These are phyloP conservation scores for Aurifilum marmelostoma DNA, from an alignment of 2,329 filamentous ascomycete genomes.

Conservation along the genomic window DNA sequence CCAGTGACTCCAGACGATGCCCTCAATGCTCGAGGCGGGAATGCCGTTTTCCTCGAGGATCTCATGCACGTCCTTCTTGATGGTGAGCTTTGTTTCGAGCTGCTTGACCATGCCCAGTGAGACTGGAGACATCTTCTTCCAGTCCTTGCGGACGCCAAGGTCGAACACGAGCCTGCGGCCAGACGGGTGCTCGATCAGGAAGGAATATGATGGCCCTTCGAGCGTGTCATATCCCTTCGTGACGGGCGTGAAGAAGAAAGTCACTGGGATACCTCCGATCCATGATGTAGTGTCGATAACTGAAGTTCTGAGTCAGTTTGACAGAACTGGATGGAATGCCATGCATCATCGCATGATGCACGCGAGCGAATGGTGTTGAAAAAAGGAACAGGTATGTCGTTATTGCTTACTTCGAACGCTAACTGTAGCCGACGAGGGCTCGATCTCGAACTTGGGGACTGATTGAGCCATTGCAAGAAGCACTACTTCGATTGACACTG, in stretches of 20 bases:
- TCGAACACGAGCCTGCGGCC: constrained; percentile 40
- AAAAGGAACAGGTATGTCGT: neutral
- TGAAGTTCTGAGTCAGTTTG: neutral
- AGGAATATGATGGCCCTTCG: constrained; percentile 46
- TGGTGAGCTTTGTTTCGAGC: constrained; percentile 35
- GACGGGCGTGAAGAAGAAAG: constrained; percentile 15
- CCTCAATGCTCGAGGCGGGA: constrained; percentile 28
- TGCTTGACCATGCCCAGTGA: neutral
- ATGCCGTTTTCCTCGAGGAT: constrained; percentile 43
- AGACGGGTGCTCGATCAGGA: constrained; percentile 50
- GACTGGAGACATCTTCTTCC: constrained; percentile 40
- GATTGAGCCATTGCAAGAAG: constrained; percentile 14
- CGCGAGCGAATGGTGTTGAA: neutral
- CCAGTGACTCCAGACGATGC: constrained; percentile 38
- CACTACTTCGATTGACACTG: too few relatives aligned
- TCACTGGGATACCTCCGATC: constrained; percentile 10
- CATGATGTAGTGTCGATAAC: constrained; percentile 25
- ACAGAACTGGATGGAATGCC: neutral
- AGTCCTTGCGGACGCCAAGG: constrained; percentile 47
- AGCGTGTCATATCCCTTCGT: constrained; percentile 44
- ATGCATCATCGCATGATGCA: neutral
- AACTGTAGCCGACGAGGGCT: constrained; percentile 17
- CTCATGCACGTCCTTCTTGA: constrained; percentile 47
- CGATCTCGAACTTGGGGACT: constrained; percentile 20
- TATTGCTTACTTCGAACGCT: constrained; percentile 21